These are phyloP conservation scores for Pinus tabuliformis DNA, from an alignment of 75 land plant genomes.

Conservation along the genomic window DNA sequence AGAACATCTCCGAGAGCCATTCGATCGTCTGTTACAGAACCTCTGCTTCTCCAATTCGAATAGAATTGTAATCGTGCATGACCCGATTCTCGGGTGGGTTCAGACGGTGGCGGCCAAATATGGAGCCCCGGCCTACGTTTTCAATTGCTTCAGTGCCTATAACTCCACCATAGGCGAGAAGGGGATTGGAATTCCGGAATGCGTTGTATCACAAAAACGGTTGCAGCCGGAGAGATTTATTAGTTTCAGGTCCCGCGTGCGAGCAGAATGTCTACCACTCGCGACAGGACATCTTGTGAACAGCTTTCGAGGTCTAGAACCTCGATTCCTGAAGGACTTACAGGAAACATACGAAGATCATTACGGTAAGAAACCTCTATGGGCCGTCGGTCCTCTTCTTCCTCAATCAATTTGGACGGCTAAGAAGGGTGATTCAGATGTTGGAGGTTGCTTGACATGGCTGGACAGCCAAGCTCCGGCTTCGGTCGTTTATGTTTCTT, in stretches of 20 bases:
- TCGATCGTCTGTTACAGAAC: slow-evolving; percentile 5
- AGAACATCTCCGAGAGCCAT: slow-evolving; percentile 18
- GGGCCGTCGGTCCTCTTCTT: background rate
- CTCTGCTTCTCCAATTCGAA: slow-evolving; percentile 14
- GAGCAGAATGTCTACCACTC: background rate
- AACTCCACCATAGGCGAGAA: too few species aligned
- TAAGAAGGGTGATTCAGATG: too few species aligned
- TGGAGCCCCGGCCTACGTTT: background rate
- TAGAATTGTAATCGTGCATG: slow-evolving; percentile 31
- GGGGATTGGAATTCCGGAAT: too few species aligned
- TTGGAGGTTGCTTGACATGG: slow-evolving; percentile 7
- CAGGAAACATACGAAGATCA: background rate
- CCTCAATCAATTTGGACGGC: too few species aligned
- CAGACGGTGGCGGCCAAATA: background rate
- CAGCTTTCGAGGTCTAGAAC: slow-evolving; percentile 25
- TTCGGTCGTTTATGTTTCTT: slow-evolving; percentile 46
- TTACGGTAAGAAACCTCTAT: slow-evolving; percentile 16
- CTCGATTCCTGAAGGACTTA: slow-evolving; percentile 16
- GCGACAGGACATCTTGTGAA: slow-evolving; percentile 16
- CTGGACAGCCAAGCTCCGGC: slow-evolving; percentile 16
- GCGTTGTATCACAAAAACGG: background rate
- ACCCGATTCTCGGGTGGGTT: slow-evolving; percentile 21
- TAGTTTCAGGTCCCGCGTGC: background rate
- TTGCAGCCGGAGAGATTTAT: background rate
- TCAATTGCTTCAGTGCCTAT: background rate